phyloP scores from a whole-genome alignment of 2,329 filamentous ascomycete genomes.

The Monosporascus sp. region DNA sequence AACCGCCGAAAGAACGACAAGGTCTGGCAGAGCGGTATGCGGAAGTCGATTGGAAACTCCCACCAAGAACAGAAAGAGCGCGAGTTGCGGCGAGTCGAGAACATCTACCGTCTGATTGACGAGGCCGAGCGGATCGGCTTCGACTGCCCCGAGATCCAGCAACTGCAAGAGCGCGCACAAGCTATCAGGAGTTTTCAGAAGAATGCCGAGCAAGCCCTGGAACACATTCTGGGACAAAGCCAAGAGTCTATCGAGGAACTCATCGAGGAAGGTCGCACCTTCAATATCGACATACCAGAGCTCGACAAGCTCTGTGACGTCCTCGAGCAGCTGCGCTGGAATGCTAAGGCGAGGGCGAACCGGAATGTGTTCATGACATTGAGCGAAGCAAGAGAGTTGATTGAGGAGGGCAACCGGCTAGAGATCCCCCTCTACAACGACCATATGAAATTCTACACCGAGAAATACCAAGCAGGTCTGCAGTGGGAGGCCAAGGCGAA shows the following conservation, averaged over 20 bases:
- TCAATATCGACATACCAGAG: slow-evolving; percentile 88
- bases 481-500: slow-evolving; percentile 91
- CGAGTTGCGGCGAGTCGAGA: slow-evolving; percentile 82
- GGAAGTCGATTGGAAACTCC: slow-evolving; percentile 57
- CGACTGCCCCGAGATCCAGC: slow-evolving; percentile 84
- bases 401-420: slow-evolving; percentile 71
- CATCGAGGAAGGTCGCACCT: slow-evolving; percentile 81
- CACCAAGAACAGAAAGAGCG: slow-evolving; percentile 72
- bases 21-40: slow-evolving; percentile 68
- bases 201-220: slow-evolving; percentile 65
- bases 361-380: slow-evolving; percentile 65
- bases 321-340: slow-evolving; percentile 84
- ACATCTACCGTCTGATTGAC: slow-evolving; percentile 77
- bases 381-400: slow-evolving; percentile 71
- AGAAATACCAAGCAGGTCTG: slow-evolving; percentile 71
- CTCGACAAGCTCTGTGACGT: slow-evolving; percentile 75
- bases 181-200: slow-evolving; percentile 81
- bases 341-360: slow-evolving; percentile 65
- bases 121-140: slow-evolving; percentile 86
- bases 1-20: slow-evolving; percentile 94
- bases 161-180: slow-evolving; percentile 78
- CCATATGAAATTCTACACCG: slow-evolving; percentile 68
- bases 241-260: slow-evolving; percentile 80
- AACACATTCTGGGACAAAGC: slow-evolving; percentile 57
- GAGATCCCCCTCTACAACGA: slow-evolving; percentile 77